phyloP scores from a whole-genome alignment of 345 rosid species.

The Moricandia moricandioides region DNA sequence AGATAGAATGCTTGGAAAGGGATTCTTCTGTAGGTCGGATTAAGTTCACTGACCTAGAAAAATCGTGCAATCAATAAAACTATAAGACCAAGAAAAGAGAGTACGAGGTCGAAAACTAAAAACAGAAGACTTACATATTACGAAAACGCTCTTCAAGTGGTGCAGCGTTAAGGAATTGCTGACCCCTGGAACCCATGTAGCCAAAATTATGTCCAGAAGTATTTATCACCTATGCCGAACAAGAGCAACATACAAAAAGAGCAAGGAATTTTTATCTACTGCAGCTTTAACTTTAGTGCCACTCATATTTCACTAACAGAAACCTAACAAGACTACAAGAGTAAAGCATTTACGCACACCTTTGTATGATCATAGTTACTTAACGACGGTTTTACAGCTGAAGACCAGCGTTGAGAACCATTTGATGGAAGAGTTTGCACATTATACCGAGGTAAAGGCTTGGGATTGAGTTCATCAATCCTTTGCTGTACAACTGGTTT shows the following conservation, averaged over 20 bases:
- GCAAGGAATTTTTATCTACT: slow-evolving; percentile 16
- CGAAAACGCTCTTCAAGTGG: slow-evolving; percentile 58
- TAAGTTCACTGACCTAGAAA: slow-evolving; percentile 61
- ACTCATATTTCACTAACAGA: background rate
- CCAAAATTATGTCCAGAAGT: slow-evolving; percentile 42
- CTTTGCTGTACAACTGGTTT: slow-evolving; percentile 74
- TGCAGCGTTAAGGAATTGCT: slow-evolving; percentile 38
- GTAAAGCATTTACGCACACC: slow-evolving; percentile 44
- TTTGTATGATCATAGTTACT: slow-evolving; percentile 41
- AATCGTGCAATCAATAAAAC: background rate
- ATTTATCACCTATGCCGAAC: slow-evolving; percentile 50
- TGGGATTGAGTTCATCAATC: slow-evolving; percentile 54
- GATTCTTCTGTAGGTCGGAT: slow-evolving; percentile 73
- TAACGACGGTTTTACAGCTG: slow-evolving; percentile 45
- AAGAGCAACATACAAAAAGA: slow-evolving; percentile 7
- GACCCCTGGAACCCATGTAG: slow-evolving; percentile 51
- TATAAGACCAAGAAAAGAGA: slow-evolving; percentile 13
- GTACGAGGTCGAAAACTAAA: background rate
- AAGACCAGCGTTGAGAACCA: slow-evolving; percentile 47
- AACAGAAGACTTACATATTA: slow-evolving; percentile 52
- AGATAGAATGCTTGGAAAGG: slow-evolving; percentile 83
- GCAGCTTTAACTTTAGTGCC: background rate
- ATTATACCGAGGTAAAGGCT: slow-evolving; percentile 41
- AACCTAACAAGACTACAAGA: slow-evolving; percentile 7
- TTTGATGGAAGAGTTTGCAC: slow-evolving; percentile 41